Evolutionary conservation across 106 monocot species (phyloP), one percentile per base, ranked within the genome.

Genomic region (Platanthera zijinensis): DNA sequence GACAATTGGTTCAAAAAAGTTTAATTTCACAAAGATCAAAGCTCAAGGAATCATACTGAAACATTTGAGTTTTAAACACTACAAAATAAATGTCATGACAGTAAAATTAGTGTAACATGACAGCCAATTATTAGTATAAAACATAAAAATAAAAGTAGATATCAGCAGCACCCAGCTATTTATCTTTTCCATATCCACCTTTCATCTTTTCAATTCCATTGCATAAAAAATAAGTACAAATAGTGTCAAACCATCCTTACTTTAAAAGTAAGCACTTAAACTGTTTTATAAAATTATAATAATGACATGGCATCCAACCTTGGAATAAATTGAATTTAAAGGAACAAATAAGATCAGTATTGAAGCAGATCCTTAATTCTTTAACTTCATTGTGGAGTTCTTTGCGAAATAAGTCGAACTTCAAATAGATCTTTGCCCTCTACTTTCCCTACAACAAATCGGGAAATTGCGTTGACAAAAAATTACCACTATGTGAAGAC

Each of bases 341-440:
- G 61, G 50, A 79, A 62, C 5, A 69, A 79, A 70, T 49, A 39
- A 68, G 61, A 61, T 61, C 21, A 73, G 50, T 72, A 72, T 54
- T 71, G 52, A 70, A 71, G 70, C 46, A 50, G 72, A 79, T 48
- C 25, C 45, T 52, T 30, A 50, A 74, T 22, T 68, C 50, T 21
- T 76, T 70, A 70, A 47, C 22, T 83, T 78, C 76, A 63, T 22
- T 67, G 52, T 57, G 81, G 51, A 50, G 77, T 75, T 62, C 84
- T 86, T 70, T 92, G 81, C 8, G 95, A 95, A 63, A 95, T 82
- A 49, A 95, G 92, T 68, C 81, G 81, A 30, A 95, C 90, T 92
- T 95, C 95, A 76, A 88, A 92, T 7, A 82, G 50, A 90, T 87
- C 83, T 14, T 83, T 76, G 51, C 82, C 77, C 48, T 82, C 90